phyloP scores from a whole-genome alignment of 2,329 filamentous ascomycete genomes.

The Monilinia polystroma region DNA sequence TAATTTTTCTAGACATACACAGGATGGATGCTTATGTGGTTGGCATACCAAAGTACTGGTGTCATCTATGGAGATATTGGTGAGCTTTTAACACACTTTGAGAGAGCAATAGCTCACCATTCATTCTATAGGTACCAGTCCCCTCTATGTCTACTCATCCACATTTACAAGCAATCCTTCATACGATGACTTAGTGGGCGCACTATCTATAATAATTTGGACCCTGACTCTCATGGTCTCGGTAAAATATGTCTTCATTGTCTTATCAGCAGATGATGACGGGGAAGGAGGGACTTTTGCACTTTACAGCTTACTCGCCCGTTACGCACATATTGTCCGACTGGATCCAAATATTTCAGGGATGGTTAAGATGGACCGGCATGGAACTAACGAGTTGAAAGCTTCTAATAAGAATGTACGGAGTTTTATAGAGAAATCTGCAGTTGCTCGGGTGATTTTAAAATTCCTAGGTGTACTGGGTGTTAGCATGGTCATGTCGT shows the following conservation, averaged over 20 bases:
- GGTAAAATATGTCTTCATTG: conserved; percentile 66
- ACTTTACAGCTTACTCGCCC: conserved; percentile 62
- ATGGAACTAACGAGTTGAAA: conserved; percentile 55
- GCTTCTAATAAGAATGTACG: conserved; percentile 53
- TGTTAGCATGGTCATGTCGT: conserved; percentile 63
- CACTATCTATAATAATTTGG: conserved; percentile 68
- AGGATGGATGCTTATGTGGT: conserved; percentile 42
- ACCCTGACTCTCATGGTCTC: conserved; percentile 67
- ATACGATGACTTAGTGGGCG: conserved; percentile 60
- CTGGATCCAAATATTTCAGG: conserved; percentile 56
- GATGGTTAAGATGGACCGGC: conserved; percentile 59
- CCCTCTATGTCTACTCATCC: conserved; percentile 71
- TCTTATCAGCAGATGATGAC: conserved; percentile 66
- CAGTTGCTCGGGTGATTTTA: conserved; percentile 51
- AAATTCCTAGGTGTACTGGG: conserved; percentile 64
- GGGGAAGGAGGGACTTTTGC: conserved; percentile 70
- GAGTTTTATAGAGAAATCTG: conserved; percentile 57
- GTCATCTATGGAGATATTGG: conserved; percentile 72
- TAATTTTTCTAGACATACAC: conserved; percentile 29
- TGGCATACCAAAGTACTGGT: conserved; percentile 64
- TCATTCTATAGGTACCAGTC: conserved; percentile 46
- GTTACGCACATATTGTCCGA: conserved; percentile 60
- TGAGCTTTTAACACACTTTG: conserved; percentile 37
- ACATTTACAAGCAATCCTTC: conserved; percentile 58
- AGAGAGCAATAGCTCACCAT: neutral